phyloP scores from a whole-genome alignment of 1,284 basidiomycete genomes.

The Sanghuangporus weigelae region DNA sequence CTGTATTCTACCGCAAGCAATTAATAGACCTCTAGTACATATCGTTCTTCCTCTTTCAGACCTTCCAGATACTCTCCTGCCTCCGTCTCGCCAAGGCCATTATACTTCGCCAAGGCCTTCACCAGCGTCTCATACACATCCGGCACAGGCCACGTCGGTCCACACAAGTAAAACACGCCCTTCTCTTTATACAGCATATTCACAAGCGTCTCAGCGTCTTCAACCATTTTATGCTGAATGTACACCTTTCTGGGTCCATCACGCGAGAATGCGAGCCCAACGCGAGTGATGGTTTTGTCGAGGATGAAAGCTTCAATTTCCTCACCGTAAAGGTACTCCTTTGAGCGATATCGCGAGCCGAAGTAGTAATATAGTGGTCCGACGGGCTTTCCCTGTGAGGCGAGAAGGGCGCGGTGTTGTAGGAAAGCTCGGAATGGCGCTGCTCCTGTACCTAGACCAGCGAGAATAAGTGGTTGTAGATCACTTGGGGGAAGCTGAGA shows the following conservation, averaged over 20 bases:
- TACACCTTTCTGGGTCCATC: slow-evolving; percentile 92
- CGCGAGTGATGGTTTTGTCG: slow-evolving; percentile 80
- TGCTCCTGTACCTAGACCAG: slow-evolving; percentile 95
- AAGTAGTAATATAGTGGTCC: slow-evolving; percentile 98
- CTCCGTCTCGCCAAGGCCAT: slow-evolving; percentile 56
- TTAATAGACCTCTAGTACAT: slow-evolving; percentile 84
- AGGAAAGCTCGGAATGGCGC: slow-evolving; percentile 99
- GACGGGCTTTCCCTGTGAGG: slow-evolving; percentile 70
- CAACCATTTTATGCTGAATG: slow-evolving; percentile 97
- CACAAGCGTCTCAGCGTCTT: slow-evolving; percentile 78
- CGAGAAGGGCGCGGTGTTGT: slow-evolving; percentile 87
- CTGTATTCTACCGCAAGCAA: neutral
- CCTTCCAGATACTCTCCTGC: slow-evolving; percentile 86
- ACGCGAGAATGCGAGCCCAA: slow-evolving; percentile 95
- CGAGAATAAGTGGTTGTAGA: slow-evolving; percentile 95
- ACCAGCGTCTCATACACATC: slow-evolving; percentile 94
- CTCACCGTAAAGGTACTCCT: slow-evolving; percentile 96
- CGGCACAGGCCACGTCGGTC: slow-evolving; percentile 97
- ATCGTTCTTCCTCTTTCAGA: slow-evolving; percentile 95
- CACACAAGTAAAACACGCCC: slow-evolving; percentile 95
- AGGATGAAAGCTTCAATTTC: slow-evolving; percentile 82
- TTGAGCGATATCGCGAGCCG: slow-evolving; percentile 89
- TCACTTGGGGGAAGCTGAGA: slow-evolving; percentile 75
- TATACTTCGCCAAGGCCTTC: slow-evolving; percentile 69
- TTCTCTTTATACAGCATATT: slow-evolving; percentile 64